A percentile compares a stretch with the other conserved stretches of the same genome.
Conservation (phyloP, 441 rosid genomes). For the Populus trichocarpa region DNA sequence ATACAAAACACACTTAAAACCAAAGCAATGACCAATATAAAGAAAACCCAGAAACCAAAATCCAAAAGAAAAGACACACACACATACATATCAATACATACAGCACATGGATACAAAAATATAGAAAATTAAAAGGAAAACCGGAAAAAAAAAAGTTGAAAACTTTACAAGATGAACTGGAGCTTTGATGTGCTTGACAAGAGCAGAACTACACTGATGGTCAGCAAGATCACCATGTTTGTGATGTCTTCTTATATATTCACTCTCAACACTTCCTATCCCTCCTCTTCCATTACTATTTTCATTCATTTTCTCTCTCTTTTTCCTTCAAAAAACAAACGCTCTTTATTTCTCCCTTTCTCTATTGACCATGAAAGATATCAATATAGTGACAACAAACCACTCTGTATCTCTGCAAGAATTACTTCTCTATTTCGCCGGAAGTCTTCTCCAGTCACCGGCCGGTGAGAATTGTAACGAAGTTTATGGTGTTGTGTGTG, state of each 20-base stretch:
- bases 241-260: slow-evolving; percentile 63
- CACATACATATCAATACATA: not conserved
- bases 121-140: too few species aligned
- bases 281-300: slow-evolving; percentile 12
- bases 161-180: slow-evolving; percentile 72
- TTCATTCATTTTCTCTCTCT: slow-evolving; percentile 38
- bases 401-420: not conserved
- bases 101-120: not conserved
- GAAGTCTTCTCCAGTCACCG: not conserved
- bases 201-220: slow-evolving; percentile 74
- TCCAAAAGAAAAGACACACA: not conserved
- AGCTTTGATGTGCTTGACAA: slow-evolving; percentile 77
- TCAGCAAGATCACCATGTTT: slow-evolving; percentile 51
- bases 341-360: not conserved
- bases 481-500: not conserved
- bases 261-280: slow-evolving; percentile 39
- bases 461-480: not conserved
- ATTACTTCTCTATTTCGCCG: not conserved
- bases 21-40: not conserved
- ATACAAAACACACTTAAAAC: not conserved
- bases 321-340: not conserved
- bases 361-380: not conserved
- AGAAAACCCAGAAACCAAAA: not conserved
- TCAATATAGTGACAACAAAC: not conserved
- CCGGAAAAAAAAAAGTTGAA: not conserved